Base-by-base conservation (phyloP, 179 eudicot genomes). In the Silene coronaria region DNA sequence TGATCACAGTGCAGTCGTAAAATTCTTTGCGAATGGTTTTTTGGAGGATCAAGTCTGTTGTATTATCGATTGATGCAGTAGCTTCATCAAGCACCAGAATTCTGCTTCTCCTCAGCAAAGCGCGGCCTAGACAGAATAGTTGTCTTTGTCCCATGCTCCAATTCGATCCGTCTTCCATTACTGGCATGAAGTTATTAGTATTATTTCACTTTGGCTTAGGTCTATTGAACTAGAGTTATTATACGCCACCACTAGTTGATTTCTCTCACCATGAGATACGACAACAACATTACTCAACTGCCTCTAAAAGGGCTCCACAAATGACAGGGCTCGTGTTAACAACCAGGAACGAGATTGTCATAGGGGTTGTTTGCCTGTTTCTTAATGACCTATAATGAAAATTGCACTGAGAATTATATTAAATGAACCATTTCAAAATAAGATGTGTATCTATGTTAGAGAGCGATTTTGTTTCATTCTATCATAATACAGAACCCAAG, bases 71-170 rank as follows among this genome's bases (percentile, higher is more conserved):
- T 0, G 93, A 92, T 38, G 96, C 93, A 68, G 97, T 90, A 3
- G 97, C 97, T 85, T 92, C 96, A 64, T 92, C 93, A 3, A 92
- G 91, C 69, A 90, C 96, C 78, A 92, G 60, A 6, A 92, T 75
- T 79, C 84, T 87, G 87, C 93, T 87, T 74, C 88, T 81, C 75
- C 91, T 89, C 76, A 90, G 58, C 60, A 92, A 76, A 22, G 89
- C 96, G 6, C 97, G 89, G 0, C 97, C 97, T 76, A 90, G 75
- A 67, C 95, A 91, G 38, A 91, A 91, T 72, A 91, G 51, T 42
- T 91, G 97, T 16, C 92, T 74, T 75, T 91, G 97, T 59, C 97
- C 97, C 92, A 90, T 86, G 85, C 97, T 91, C 97, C 97, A 90
- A 63, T 90, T 91, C 23, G 85, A 84, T 72, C 97, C 97, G 75